Percentiles rank a stretch among this genome's conserved stretches.
Conservation (phyloP, 2,329 filamentous ascomycete genomes). For the Setomelanomma holmii region DNA sequence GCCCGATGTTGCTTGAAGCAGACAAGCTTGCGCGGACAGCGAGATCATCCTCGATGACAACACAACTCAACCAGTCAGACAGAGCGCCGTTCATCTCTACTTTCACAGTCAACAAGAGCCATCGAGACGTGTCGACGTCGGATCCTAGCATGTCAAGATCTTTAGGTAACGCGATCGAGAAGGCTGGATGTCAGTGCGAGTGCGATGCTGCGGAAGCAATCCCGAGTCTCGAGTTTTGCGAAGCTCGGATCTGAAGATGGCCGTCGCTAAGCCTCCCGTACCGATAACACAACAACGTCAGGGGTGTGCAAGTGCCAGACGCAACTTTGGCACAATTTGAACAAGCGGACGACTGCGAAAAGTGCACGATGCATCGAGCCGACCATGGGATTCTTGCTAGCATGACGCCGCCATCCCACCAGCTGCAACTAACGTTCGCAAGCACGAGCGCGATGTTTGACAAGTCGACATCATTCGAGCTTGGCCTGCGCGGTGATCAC, state of each 20-base stretch:
- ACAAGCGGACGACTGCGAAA: no score
- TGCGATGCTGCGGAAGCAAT: background rate
- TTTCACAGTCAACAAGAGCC: background rate
- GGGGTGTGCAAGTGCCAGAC: background rate
- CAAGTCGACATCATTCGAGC: slow-evolving; percentile 7
- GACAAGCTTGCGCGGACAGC: background rate
- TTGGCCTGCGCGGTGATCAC: slow-evolving; percentile 18
- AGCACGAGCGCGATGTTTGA: background rate
- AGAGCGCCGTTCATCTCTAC: background rate
- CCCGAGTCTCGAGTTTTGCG: background rate
- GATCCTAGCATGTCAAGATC: no score
- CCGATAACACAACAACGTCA: background rate
- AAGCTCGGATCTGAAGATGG: background rate
- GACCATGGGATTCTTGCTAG: background rate
- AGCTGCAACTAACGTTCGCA: background rate
- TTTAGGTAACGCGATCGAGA: no score
- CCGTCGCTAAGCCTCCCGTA: background rate
- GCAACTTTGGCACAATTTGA: no score
- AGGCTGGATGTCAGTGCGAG: background rate
- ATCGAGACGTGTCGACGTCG: background rate
- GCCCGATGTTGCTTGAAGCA: background rate
- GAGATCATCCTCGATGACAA: background rate
- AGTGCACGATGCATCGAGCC: background rate
- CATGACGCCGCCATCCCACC: background rate
- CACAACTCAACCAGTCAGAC: no score